Evolutionary conservation across 176 grass and related monocot species (phyloP), one percentile per base, ranked within the genome.

Genomic region (Sorghum bicolor): DNA sequence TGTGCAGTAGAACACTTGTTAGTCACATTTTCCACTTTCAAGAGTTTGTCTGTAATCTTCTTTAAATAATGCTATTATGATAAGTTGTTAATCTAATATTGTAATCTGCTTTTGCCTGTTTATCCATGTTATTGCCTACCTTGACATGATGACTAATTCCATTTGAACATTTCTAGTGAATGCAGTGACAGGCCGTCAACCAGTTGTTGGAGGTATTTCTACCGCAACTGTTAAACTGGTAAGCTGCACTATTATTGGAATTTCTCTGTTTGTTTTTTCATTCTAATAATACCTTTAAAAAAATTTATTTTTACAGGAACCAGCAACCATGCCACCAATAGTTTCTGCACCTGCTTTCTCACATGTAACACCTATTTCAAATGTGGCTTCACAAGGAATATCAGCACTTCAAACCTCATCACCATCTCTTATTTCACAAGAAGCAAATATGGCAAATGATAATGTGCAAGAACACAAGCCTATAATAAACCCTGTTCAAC

Each of bases 391-490:
- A 60, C 95, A 97, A 89, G 88, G 84, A 72, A 44, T 94, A 67
- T 50, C 90, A 48, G 32, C 83, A 30, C 30, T 97, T 64, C 92
- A 91, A 88, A 94, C 67, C 81, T 92, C 95, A 34, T 89, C 88
- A 53, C 85, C 93, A 83, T 95, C 89, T 70, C 87, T 90, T 69
- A 92, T 91, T 86, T 92, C 93, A 86, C 93, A 90, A 88, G 96
- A 95, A 86, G 86, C 84, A 76, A 85, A 72, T 92, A 71, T 84
- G 66, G 75, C 43, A 80, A 93, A 88, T 91, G 93, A 97, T 78
- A 86, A 26, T 33, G 39, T 96, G 71, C 93, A 92, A 43, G 97
- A 99, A 80, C 91, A 92, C 47, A 94, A 96, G 75, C 97, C 97
- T 72, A 86, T 89, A 81, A 64, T 90, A 87, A 88, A 90, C 63